These are phyloP conservation scores for Lindgomyces ingoldianus DNA, from an alignment of 495 filamentous ascomycete genomes.

Conservation along the genomic window DNA sequence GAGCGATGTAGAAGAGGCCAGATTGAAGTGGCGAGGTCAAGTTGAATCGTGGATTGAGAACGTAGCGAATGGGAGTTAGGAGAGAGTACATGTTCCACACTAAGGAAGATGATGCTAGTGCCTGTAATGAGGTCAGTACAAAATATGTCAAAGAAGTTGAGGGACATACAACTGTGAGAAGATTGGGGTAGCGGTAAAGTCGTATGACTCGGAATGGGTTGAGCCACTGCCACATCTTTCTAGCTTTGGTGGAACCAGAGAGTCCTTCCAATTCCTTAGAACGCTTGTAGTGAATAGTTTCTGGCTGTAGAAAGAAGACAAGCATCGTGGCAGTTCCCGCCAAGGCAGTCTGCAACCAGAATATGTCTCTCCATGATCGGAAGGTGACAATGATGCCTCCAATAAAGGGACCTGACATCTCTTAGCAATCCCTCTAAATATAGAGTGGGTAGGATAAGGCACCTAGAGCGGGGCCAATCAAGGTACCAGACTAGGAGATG, in stretches of 20 bases:
- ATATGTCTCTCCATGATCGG: constrained; percentile 67
- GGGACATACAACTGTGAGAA: constrained; percentile 53
- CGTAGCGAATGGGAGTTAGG: constrained; percentile 72
- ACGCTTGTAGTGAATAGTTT: constrained; percentile 65
- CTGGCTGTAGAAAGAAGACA: constrained; percentile 66
- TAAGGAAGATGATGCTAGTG: constrained; percentile 60
- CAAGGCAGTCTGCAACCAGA: constrained; percentile 70
- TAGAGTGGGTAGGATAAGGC: background rate
- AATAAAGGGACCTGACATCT: constrained; percentile 52
- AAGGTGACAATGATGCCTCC: constrained; percentile 67
- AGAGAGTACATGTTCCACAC: constrained; percentile 76
- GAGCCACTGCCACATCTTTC: constrained; percentile 58
- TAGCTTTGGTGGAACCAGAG: constrained; percentile 49
- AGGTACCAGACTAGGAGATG: constrained; percentile 57
- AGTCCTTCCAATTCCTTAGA: constrained; percentile 58
- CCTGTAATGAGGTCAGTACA: constrained; percentile 29
- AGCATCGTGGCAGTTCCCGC: constrained; percentile 58
- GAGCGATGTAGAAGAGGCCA: constrained; percentile 73
- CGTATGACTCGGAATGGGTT: constrained; percentile 63
- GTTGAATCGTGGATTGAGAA: constrained; percentile 71
- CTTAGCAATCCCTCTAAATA: background rate
- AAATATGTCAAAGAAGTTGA: background rate
- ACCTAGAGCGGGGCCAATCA: constrained; percentile 70
- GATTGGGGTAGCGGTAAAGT: constrained; percentile 64
- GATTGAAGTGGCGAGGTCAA: constrained; percentile 65